phyloP scores from a whole-genome alignment of 2,329 filamentous ascomycete species.

The Exophiala dermatitidis region DNA sequence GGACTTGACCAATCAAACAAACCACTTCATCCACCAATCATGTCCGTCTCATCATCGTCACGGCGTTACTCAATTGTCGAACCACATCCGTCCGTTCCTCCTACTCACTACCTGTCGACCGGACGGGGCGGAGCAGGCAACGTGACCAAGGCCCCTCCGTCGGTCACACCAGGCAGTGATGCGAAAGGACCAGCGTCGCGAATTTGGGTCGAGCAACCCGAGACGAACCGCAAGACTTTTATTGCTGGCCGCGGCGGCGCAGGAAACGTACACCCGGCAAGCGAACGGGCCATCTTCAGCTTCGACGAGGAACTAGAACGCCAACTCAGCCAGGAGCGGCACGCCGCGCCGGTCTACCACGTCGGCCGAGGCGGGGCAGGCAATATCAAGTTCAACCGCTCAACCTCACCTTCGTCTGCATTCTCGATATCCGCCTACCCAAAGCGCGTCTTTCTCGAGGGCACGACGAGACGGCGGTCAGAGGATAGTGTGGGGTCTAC shows the following conservation, averaged over 20 bases:
- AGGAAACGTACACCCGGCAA: constrained; percentile 45
- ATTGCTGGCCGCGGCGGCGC: constrained; percentile 49
- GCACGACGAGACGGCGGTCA: constrained; percentile 3
- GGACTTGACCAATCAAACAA: neutral
- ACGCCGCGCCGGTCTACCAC: constrained; percentile 56
- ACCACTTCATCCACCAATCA: neutral
- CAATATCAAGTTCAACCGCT: constrained; percentile 35
- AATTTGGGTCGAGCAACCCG: constrained; percentile 12
- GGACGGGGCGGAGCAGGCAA: constrained; percentile 61
- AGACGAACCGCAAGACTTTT: constrained; percentile 36
- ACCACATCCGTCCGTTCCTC: constrained; percentile 51
- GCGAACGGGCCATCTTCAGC: constrained; percentile 55
- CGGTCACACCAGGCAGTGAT: constrained; percentile 42
- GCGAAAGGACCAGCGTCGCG: constrained; percentile 40
- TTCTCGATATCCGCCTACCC: neutral
- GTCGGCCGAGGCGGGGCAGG: constrained; percentile 56
- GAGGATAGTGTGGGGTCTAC: constrained; percentile 13
- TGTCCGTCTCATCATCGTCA: constrained; percentile 26
- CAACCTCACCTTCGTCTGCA: neutral
- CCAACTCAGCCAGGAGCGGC: constrained; percentile 46
- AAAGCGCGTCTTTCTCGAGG: neutral
- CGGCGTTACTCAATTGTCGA: constrained; percentile 51
- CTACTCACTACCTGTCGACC: constrained; percentile 42
- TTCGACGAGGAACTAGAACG: constrained; percentile 60
- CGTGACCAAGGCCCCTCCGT: constrained; percentile 47